Percentiles rank a stretch among this genome's conserved stretches.
phyloP scores from a whole-genome alignment of 805 yeast species.

The Metschnikowia continentalis region DNA sequence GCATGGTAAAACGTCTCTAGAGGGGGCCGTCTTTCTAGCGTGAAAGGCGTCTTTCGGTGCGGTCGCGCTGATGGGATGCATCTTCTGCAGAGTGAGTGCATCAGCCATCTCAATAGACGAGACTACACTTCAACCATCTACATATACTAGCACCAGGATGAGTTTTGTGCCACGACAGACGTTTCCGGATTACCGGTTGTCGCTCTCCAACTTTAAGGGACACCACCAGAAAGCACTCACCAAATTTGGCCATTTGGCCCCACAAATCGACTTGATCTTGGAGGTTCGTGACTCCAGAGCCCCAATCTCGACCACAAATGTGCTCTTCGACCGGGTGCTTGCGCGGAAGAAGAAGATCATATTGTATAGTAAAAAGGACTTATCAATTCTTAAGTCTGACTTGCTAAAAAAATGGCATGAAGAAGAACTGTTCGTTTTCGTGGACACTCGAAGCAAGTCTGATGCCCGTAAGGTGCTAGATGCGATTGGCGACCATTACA shows the following conservation, averaged over 20 bases:
- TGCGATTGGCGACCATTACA: slow-evolving; percentile 43
- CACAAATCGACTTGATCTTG: slow-evolving; percentile 74
- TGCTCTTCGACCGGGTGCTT: slow-evolving; percentile 65
- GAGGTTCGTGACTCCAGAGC: slow-evolving; percentile 90
- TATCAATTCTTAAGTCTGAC: slow-evolving; percentile 42
- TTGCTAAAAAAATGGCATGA: slow-evolving; percentile 34
- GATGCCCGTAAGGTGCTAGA: slow-evolving; percentile 52
- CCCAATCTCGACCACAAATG: slow-evolving; percentile 79
- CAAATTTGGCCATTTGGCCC: slow-evolving; percentile 61
- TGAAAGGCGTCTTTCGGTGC: no score
- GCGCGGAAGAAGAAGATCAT: slow-evolving; percentile 54
- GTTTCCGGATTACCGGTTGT: slow-evolving; percentile 73
- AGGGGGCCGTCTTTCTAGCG: neutral
- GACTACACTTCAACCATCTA: neutral
- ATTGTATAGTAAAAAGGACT: slow-evolving; percentile 74
- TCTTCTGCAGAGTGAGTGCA: neutral
- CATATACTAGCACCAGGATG: slow-evolving; percentile 16
- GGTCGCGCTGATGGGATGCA: neutral
- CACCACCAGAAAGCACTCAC: slow-evolving; percentile 81
- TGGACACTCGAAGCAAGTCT: slow-evolving; percentile 52
- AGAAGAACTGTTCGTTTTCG: slow-evolving; percentile 38
- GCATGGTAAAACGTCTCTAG: slow-evolving; percentile 50
- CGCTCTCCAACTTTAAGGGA: slow-evolving; percentile 79
- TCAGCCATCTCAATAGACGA: neutral
- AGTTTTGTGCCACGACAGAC: slow-evolving; percentile 60